phyloP scores from a whole-genome alignment of 1,139 yeast genomes.

The Nakaseomyces sp. region DNA sequence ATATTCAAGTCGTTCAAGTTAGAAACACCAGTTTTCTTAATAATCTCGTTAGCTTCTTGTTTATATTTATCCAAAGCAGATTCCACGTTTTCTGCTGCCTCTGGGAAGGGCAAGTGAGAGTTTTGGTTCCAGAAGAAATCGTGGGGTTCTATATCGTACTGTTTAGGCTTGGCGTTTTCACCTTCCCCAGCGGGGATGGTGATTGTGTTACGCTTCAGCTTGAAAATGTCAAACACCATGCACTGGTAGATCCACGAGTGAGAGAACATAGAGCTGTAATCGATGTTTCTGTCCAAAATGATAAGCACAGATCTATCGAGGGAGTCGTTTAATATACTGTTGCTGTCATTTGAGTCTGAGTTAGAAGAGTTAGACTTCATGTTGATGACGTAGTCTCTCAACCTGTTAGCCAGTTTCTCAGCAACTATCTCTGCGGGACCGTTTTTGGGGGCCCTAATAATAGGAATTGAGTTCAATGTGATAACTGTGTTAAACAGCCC shows the following conservation, averaged over 20 bases:
- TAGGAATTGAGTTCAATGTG: slow-evolving; percentile 73
- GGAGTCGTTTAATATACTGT: slow-evolving; percentile 26
- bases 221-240: slow-evolving; percentile 87
- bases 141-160: slow-evolving; percentile 73
- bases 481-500: slow-evolving; percentile 76
- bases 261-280: slow-evolving; percentile 85
- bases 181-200: slow-evolving; percentile 39
- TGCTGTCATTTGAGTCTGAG: background rate
- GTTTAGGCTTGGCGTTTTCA: slow-evolving; percentile 30
- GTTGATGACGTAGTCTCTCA: slow-evolving; percentile 78
- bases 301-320: slow-evolving; percentile 66
- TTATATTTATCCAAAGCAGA: slow-evolving; percentile 71
- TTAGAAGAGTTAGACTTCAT: slow-evolving; percentile 38
- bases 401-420: slow-evolving; percentile 67
- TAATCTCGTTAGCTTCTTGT: slow-evolving; percentile 76
- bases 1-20: slow-evolving; percentile 50
- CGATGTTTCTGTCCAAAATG: slow-evolving; percentile 78
- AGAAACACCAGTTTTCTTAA: slow-evolving; percentile 67
- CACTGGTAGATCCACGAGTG: slow-evolving; percentile 98
- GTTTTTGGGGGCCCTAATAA: slow-evolving; percentile 82
- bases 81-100: slow-evolving; percentile 94
- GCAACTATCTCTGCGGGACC: slow-evolving; percentile 96
- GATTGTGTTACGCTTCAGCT: slow-evolving; percentile 69
- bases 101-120: slow-evolving; percentile 88
- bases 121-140: slow-evolving; percentile 89